Conservation (phyloP, 371 early-diverging fungal genomes). For the Amoeboaphelidium occidentale region DNA sequence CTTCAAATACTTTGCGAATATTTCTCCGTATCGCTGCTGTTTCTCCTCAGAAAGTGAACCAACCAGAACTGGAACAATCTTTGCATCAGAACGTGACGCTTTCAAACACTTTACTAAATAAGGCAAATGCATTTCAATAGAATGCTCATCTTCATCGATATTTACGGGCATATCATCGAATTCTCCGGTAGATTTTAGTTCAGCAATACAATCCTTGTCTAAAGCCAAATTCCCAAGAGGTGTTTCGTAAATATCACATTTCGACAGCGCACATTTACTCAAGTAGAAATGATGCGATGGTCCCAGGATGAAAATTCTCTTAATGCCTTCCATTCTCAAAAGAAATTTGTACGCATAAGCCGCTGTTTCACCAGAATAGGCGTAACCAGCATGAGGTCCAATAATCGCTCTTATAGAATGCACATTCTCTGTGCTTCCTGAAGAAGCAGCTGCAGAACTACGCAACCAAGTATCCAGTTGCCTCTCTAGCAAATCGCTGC, state of each 20-base stretch:
- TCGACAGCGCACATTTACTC: slow-evolving; percentile 41
- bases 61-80: slow-evolving; percentile 65
- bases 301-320: slow-evolving; percentile 57
- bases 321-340: slow-evolving; percentile 25
- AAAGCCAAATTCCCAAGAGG: slow-evolving; percentile 54
- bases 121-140: slow-evolving; percentile 86
- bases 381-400: slow-evolving; percentile 52
- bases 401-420: too few relatives aligned
- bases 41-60: slow-evolving; percentile 28
- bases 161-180: slow-evolving; percentile 31
- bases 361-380: slow-evolving; percentile 65
- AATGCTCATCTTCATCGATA: slow-evolving; percentile 76
- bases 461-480: too few relatives aligned
- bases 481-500: too few relatives aligned
- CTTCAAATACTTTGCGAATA: slow-evolving; percentile 38
- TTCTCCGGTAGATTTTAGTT: slow-evolving; percentile 27
- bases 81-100: slow-evolving; percentile 17
- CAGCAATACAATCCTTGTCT: slow-evolving; percentile 27
- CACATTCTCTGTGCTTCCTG: too few relatives aligned
- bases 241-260: slow-evolving; percentile 42
- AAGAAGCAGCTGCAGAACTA: too few relatives aligned
- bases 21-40: slow-evolving; percentile 23
- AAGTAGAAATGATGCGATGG: slow-evolving; percentile 77
- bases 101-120: slow-evolving; percentile 49
- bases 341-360: slow-evolving; percentile 60